Percentiles rank a stretch among this genome's conserved stretches.
phyloP scores from a whole-genome alignment of 2,329 filamentous ascomycete genomes.

The Beauveria sp. region DNA sequence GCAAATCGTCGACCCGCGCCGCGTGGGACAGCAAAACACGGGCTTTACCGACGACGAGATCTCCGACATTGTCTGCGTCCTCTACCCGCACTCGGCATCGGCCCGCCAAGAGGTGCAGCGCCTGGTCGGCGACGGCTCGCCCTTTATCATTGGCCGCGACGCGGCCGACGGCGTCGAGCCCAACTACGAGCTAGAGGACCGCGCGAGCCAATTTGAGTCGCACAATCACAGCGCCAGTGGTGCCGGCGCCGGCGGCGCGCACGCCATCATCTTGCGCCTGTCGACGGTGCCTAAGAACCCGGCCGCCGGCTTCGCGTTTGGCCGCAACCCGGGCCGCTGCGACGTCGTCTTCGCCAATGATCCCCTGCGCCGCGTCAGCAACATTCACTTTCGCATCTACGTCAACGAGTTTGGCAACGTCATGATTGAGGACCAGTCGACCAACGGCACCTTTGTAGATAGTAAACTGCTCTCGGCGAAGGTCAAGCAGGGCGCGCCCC shows the following conservation, averaged over 20 bases:
- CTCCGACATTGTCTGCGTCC: constrained; percentile 80
- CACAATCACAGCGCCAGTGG: constrained; percentile 27
- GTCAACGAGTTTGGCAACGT: constrained; percentile 77
- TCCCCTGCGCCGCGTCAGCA: constrained; percentile 69
- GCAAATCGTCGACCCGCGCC: constrained; percentile 70
- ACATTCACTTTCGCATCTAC: constrained; percentile 92
- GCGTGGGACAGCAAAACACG: constrained; percentile 71
- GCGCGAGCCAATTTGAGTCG: constrained; percentile 36
- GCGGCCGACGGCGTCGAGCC: constrained; percentile 42
- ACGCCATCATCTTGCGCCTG: constrained; percentile 73
- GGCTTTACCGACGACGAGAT: constrained; percentile 77
- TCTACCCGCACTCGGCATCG: constrained; percentile 68
- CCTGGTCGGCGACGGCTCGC: constrained; percentile 39
- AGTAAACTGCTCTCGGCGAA: constrained; percentile 50
- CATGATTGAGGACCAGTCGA: constrained; percentile 90
- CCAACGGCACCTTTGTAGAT: constrained; percentile 92
- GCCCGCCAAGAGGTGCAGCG: constrained; percentile 63
- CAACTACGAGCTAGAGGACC: constrained; percentile 44
- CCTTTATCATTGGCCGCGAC: constrained; percentile 42
- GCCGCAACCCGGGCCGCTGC: constrained; percentile 63
- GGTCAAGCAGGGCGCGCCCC: constrained; percentile 24
- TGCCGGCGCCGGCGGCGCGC: constrained; percentile 33
- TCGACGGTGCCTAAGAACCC: constrained; percentile 66
- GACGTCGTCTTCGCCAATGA: constrained; percentile 66
- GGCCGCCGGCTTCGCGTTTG: constrained; percentile 73